These are phyloP conservation scores for Serpula lacrymans DNA, from an alignment of 768 basidiomycete genomes.

Conservation along the genomic window DNA sequence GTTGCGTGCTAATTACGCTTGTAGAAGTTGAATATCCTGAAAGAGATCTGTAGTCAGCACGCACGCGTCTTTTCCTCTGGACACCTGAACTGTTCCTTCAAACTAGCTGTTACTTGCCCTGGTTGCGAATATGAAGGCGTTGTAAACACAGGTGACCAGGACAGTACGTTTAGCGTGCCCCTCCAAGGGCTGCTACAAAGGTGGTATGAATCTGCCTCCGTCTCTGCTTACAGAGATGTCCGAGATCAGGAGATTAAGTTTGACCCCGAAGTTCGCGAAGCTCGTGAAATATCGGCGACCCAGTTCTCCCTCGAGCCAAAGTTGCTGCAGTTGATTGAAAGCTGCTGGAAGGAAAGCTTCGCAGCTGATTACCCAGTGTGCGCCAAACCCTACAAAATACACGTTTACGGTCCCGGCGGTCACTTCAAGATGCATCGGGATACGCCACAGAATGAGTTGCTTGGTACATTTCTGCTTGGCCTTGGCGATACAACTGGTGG, in stretches of 20 bases:
- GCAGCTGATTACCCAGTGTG: constrained; percentile 16
- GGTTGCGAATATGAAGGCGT: constrained; percentile 9
- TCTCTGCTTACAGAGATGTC: constrained; percentile 25
- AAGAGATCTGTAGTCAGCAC: not conserved
- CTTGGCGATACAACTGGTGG: constrained; percentile 19
- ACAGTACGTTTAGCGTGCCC: not conserved
- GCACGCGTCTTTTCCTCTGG: not conserved
- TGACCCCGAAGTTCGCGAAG: constrained; percentile 16
- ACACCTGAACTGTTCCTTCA: constrained; percentile 1
- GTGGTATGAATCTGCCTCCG: constrained; percentile 10
- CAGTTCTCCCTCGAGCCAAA: constrained; percentile 15
- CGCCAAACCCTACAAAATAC: constrained; percentile 30
- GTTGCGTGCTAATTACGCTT: no score
- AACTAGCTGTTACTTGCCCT: constrained; percentile 10
- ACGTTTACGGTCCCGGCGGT: constrained; percentile 26
- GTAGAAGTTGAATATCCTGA: no score
- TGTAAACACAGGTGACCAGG: not conserved
- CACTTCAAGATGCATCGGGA: constrained; percentile 27
- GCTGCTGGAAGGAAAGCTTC: constrained; percentile 17
- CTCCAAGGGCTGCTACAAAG: not conserved
- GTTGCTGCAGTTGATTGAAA: constrained; percentile 12
- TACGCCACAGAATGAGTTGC: constrained; percentile 22
- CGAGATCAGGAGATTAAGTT: constrained; percentile 17
- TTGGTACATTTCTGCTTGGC: constrained; percentile 32
- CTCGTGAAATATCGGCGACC: constrained; percentile 20